Base-by-base conservation (phyloP, 1,284 basidiomycete genomes). In the Acaromyces ingoldii region DNA sequence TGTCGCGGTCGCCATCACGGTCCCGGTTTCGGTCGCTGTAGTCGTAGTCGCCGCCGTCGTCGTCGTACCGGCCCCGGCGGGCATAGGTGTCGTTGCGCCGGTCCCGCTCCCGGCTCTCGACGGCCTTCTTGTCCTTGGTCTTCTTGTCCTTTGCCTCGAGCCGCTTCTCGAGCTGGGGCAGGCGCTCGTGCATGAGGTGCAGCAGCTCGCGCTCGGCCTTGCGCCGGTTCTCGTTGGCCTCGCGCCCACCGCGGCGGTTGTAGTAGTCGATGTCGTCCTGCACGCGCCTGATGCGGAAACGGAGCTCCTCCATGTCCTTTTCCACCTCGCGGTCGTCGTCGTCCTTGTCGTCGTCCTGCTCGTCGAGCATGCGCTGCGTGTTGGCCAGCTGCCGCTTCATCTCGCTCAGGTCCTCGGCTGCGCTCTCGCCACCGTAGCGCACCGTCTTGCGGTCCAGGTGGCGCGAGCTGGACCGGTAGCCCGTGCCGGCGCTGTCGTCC, bases 261-360 rank as follows among this genome's bases (percentile, higher is more conserved):
- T 87, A 84, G 69, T 93, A 91, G 42, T 96, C 92, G 40, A 99
- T 81, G 75, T 98, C 93, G 60, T 96, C 91, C 74, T 91, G 87
- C 7, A 99, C 82, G 19, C 91, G 81, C 69, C 85, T 85, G 50
- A 96, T 90, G 31, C 86, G 83, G 73, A 89, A 89, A 50, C 85
- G 85, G 31, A 98, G 79, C 64, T 93, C 89, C 7, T 88, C 84
- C 78, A 96, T 83, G 77, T 97, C 93, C 51, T 86, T 82, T 58
- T 95, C 89, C 15, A 98, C 81, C 37, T 74, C 71, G 40, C 62
- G 63, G 25, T 41, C 50, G 34, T 55, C 53, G 29, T 44, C 28
- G 13, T 51, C 49, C 22, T 73, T 68, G 49, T 82, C 85, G 57
- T 95, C 91, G 50, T 84, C 84, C 5, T 82, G 81, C 21, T 83